Evolutionary conservation across 768 basidiomycete species (phyloP), one percentile per base, ranked within the genome.

Genomic region (Trametes sanguinea): DNA sequence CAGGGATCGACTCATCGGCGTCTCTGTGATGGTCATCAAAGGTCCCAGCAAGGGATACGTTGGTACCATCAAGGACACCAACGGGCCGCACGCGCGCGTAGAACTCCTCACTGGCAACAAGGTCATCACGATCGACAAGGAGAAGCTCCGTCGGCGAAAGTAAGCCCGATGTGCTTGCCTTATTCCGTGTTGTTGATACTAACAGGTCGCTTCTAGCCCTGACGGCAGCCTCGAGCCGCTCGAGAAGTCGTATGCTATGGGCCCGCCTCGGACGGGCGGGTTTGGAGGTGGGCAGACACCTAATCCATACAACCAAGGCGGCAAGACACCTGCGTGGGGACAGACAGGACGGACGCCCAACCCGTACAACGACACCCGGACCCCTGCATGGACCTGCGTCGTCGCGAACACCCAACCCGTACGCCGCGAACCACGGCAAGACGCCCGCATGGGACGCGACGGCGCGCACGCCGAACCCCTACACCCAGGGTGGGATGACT

Each of bases 61-160:
- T 47, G 97, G 97, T 6, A 85, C 87, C 4, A 91, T 98, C 79
- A 98, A 95, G 76, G 97, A 98, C 71, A 92, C 94, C 32, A 96
- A 95, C 61, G 96, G 95, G 4, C 80, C 82, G 42, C 79, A 86
- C 59, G 92, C 90, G 1, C 85, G 97, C 44, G 94, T 99, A 13
- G 97, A 98, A 74, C 78, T 99, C n/a, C 79, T 83, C 62, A 88
- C 94, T 13, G 89, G 89, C 42, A 95, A 95, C 75, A 95, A 93
- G 74, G 80, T 95, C 22, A 87, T 99, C 60, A 88, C 88, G 42
- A 87, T 98, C 60, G 89, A 91, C 51, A 92, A 94, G 70, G 81
- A 83, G 47, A 92, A 91, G 70, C 74, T 96, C 17, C 81, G 84
- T 64, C 81, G 87, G 58, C 82, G 88, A 76, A 73, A 85, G 92